Evolutionary conservation across 768 basidiomycete species (phyloP), one percentile per base, ranked within the genome.

Genomic region (Phaffia tasmanica): DNA sequence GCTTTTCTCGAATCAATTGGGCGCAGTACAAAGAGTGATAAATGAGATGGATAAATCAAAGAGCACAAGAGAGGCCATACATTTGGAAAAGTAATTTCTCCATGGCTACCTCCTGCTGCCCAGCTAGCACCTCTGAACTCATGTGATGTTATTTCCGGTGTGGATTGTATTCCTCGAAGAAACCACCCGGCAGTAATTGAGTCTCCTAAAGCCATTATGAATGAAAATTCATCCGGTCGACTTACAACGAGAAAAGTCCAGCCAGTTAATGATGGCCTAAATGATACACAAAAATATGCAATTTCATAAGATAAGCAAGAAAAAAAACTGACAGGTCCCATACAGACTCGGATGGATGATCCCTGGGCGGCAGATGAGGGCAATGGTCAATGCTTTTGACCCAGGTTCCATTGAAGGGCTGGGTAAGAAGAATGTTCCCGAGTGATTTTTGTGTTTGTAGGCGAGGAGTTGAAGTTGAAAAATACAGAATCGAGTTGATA

Each of bases 151-250:
- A 42, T 3, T 47, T 64, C 57, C 7, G 42, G 23, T 32, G 57
- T 69, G 18, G 51, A 53, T 21, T 59, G 5, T 2, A 64, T 30
- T 1, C 67, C 67, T 21, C 50, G 29, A 2, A 54, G 46, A 15
- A 69, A 30, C 67, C 67, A 69, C 9, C 67, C 67, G 11, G 67
- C 67, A 8, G 67, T 64, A 53, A 69, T 69, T 6, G 56, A 59
- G 47, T 69, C 67, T 7, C 67, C 67, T 1, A 69, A 53, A 9
- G 67, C 67, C 61, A 68, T 62, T 48, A 32, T 55, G 32, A 57
- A 58, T 3, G 46, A 51, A 25, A 69, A 69, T 35, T 69, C 67
- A 27, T 69, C 67, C 0, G 67, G 67, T 23, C 67, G 62, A 29
- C 64, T 65, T 7, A 3, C 35, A 53, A 21, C 29, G 23, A 35